These are phyloP conservation scores for Gyromitra esculenta DNA, from an alignment of 2,329 filamentous ascomycete genomes.

Conservation along the genomic window DNA sequence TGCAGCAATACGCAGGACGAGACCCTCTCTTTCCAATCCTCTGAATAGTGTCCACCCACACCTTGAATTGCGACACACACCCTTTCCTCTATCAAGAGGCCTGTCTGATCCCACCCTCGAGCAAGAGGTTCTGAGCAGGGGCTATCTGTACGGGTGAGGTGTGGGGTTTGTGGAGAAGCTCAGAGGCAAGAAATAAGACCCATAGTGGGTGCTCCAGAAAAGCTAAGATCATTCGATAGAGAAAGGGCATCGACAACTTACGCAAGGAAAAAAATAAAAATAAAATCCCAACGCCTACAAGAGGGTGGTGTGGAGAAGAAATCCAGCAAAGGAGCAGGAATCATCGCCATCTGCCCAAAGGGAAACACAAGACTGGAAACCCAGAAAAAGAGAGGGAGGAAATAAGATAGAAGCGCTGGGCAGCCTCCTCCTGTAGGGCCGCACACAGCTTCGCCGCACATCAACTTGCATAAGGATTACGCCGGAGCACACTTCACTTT, in stretches of 20 bases:
- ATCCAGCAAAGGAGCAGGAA: constrained; percentile 35
- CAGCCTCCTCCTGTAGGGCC: constrained; percentile 27
- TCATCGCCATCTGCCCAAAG: constrained; percentile 44
- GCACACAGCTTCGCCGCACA: constrained; percentile 43
- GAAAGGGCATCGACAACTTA: constrained; percentile 43
- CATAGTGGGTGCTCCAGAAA: constrained; percentile 21
- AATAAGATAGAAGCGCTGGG: constrained; percentile 47
- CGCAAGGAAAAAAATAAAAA: constrained; percentile 21
- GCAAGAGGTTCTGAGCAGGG: constrained; percentile 34
- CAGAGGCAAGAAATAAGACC: constrained; percentile 32
- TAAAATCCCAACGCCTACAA: constrained; percentile 12
- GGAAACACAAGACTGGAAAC: constrained; percentile 30
- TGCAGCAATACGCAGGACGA: constrained; percentile 46
- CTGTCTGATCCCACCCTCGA: constrained; percentile 32
- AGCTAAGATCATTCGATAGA: constrained; percentile 35
- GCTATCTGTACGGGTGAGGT: constrained; percentile 32
- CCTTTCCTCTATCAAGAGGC: constrained; percentile 32
- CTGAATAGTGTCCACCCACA: constrained; percentile 41
- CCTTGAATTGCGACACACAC: constrained; percentile 44
- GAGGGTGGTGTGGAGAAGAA: constrained; percentile 42
- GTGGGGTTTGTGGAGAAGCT: constrained; percentile 45
- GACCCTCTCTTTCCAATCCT: constrained; percentile 32
- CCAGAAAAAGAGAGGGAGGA: neutral
- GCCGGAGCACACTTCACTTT: constrained; percentile 26
- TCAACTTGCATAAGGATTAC: constrained; percentile 44